Evolutionary conservation across 1,284 basidiomycete species (phyloP).

Genomic region (Moesziomyces sp.): DNA sequence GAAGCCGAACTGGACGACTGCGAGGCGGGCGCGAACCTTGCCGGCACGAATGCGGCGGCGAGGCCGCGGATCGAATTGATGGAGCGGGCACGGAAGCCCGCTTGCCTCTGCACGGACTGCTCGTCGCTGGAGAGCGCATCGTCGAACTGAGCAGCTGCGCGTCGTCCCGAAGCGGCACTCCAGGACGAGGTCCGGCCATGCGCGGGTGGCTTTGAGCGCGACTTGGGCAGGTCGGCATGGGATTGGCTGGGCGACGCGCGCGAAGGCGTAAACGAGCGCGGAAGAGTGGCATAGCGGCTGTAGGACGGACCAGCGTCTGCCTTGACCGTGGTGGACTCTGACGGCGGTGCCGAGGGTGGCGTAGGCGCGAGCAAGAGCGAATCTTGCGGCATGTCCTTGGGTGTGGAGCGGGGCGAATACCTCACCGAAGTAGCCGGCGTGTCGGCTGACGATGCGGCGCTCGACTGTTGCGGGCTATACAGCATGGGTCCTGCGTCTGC

Average conservation of each 20-base stretch:
- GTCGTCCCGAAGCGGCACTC: constrained; percentile 4
- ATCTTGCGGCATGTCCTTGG: constrained; percentile 5
- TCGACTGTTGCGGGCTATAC: constrained; percentile 13
- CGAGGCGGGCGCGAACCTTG: constrained; percentile 23
- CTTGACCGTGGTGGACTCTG: constrained; percentile 20
- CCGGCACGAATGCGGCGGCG: constrained; percentile 40
- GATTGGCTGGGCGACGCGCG: background rate
- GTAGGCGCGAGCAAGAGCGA: constrained; percentile 1
- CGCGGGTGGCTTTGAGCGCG: background rate
- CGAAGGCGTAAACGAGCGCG: constrained; percentile 15
- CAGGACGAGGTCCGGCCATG: constrained; percentile 14
- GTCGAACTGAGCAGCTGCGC: constrained; percentile 2
- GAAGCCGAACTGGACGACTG: constrained; percentile 16
- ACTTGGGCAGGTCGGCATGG: background rate
- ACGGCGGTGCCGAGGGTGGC: constrained; percentile 6
- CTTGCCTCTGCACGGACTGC: constrained; percentile 19
- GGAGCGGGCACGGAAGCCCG: constrained; percentile 37
- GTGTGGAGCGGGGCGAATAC: constrained; percentile 7
- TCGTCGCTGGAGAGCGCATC: constrained; percentile 16
- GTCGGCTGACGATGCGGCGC: constrained; percentile 13
- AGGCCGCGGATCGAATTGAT: constrained; percentile 41
- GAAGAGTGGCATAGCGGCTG: constrained; percentile 8
- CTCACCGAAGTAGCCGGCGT: constrained; percentile 21
- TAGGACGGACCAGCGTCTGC: background rate
- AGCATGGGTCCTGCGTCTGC: background rate